A percentile compares a stretch with the other conserved stretches of the same genome.
phyloP scores from a whole-genome alignment of 495 filamentous ascomycete species.

The Cercophora samala region DNA sequence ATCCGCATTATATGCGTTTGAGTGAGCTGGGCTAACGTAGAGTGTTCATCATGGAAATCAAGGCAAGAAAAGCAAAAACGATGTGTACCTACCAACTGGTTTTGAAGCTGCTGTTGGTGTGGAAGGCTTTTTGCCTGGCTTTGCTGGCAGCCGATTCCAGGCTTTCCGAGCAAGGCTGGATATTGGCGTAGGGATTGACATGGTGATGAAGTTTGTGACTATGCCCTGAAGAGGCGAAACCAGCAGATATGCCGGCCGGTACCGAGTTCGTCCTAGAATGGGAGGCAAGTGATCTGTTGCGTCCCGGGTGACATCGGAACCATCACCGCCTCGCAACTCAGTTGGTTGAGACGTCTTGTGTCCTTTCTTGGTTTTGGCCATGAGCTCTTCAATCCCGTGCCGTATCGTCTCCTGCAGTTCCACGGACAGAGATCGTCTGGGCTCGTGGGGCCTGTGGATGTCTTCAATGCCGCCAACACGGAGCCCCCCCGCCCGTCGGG shows the following conservation, averaged over 20 bases:
- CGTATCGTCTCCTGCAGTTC: conserved; percentile 40
- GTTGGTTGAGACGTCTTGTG: conserved; percentile 21
- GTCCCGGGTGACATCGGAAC: not conserved
- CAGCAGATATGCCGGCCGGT: conserved; percentile 64
- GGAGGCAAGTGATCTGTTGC: conserved; percentile 23
- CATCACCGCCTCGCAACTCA: conserved; percentile 5
- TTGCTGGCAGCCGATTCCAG: conserved; percentile 16
- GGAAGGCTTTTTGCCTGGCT: not conserved
- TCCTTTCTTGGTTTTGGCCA: conserved; percentile 35
- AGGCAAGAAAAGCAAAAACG: not conserved
- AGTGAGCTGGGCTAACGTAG: not conserved
- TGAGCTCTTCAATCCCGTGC: conserved; percentile 40
- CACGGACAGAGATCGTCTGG: conserved; percentile 24
- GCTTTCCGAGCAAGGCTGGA: conserved; percentile 18
- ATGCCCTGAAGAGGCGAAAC: conserved; percentile 75
- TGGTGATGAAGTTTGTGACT: conserved; percentile 54
- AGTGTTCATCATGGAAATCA: not conserved
- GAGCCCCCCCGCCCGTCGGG: conserved; percentile 33
- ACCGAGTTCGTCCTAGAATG: conserved; percentile 24
- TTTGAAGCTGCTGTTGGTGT: not conserved
- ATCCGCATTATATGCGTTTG: not conserved
- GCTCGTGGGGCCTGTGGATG: conserved; percentile 32
- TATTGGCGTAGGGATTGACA: conserved; percentile 42
- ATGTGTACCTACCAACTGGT: not conserved
- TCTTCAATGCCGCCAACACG: conserved; percentile 42